A percentile compares a stretch with the other conserved stretches of the same genome.
Evolutionary conservation across 2,329 filamentous ascomycete genomes (phyloP).

Genomic region (Neofusicoccum ribis): DNA sequence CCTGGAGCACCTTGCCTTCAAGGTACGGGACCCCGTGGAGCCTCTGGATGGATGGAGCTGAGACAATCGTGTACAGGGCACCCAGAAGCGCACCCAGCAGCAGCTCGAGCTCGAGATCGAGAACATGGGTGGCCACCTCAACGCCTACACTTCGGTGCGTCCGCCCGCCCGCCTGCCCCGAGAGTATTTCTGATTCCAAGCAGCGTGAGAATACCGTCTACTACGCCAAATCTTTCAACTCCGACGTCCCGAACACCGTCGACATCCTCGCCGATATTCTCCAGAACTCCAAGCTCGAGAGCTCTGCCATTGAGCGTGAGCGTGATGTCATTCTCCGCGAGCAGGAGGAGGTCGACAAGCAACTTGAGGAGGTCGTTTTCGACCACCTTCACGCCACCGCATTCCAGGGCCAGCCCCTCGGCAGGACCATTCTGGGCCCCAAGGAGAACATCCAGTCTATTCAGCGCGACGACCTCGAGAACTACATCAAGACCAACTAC

Average conservation of each 20-base stretch:
- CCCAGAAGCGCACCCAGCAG: conserved; percentile 88
- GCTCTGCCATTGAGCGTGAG: conserved; percentile 90
- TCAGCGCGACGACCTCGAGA: conserved; percentile 81
- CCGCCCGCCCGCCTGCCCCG: conserved; percentile 4
- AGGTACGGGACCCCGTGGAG: conserved; percentile 59
- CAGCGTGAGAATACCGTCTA: conserved; percentile 98
- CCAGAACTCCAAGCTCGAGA: conserved; percentile 98
- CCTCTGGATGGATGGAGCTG: conserved; percentile 26
- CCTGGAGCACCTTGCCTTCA: conserved; percentile 99
- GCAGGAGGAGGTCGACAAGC: conserved; percentile 99
- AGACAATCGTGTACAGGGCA: conserved; percentile 63
- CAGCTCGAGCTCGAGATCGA: conserved; percentile 99
- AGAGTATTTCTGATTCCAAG: conserved; percentile 11
- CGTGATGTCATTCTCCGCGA: conserved; percentile 98
- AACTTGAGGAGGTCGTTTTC: conserved; percentile 98
- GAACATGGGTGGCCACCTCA: conserved; percentile 99
- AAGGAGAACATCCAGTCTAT: conserved; percentile 98
- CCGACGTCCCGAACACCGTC: conserved; percentile 92
- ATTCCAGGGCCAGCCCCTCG: conserved; percentile 93
- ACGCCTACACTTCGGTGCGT: conserved; percentile 97
- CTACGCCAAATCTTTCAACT: conserved; percentile 99
- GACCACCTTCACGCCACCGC: conserved; percentile 98
- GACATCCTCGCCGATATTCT: conserved; percentile 99
- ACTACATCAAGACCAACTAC: conserved; percentile 99
- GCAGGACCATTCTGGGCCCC: conserved; percentile 95